Evolutionary conservation across 2,329 filamentous ascomycete genomes (phyloP), one percentile per base, ranked within the genome.

Genomic region (Ceratocystis huliohia): DNA sequence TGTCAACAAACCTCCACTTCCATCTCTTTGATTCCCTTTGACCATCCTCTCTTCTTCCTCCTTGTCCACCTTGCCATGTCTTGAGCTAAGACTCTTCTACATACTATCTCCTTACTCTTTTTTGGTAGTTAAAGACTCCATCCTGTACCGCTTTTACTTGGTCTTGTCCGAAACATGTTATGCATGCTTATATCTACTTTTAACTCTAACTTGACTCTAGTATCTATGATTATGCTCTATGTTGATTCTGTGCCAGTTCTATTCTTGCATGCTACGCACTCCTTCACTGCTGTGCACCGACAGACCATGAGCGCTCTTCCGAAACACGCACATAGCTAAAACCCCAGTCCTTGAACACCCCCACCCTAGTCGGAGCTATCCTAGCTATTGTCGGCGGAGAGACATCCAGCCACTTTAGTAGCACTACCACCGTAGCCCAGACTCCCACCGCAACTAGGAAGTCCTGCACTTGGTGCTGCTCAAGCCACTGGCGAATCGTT

Each of bases 11-110:
- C 48, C 10, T 20, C 17, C 44, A 5, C 30, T 22, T 37, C 28
- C 44, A 10, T 20, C 61, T 63, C 48, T 61, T 67, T 62, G 53
- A 61, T 66, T 66, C 41, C 56, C 56, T 15, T 33, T 65, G 25
- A 15, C 22, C 57, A 20, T 5, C 44, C 17, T 53, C 25, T 65
- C 37, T 6, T 37, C 44, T 17, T n/a, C 44, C 7, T 62, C 17
- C 45, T 20, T 45, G 5, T 44, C 17, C 25, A 28, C 53, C 17
- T 37, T 61, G 48, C 64, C 37, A 44, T 53, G 56, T 67, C 53
- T 44, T 61, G 45, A 53, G 63, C 59, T 25, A 46, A 45, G 5
- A 30, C 53, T 61, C 61, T 22, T 61, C 37, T 33, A 48, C 15
- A 30, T 13, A 46, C 48, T 33, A 20, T 33, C 61, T 63, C 44